Evolutionary conservation across 2,329 filamentous ascomycete genomes (phyloP).

Genomic region (Venturia aucupariae): DNA sequence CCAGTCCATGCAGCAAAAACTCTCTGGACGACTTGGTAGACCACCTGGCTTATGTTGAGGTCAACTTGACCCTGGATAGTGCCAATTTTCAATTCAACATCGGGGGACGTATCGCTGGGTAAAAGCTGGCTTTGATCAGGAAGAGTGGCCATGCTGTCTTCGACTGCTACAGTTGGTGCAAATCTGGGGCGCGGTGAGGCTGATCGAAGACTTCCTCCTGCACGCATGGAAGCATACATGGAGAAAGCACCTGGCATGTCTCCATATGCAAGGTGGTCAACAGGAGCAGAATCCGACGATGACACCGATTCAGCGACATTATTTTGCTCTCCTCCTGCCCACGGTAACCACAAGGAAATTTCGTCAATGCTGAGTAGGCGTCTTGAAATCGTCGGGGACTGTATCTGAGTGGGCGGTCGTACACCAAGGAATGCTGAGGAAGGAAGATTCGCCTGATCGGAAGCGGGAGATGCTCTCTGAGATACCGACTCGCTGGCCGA

Average conservation of each 20-base stretch:
- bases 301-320: neutral
- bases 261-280: constrained; percentile 1
- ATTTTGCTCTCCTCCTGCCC: neutral
- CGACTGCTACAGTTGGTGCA: neutral
- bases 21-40: constrained; percentile 22
- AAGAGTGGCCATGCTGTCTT: neutral
- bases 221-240: neutral
- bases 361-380: constrained; percentile 12
- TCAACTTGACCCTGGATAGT: constrained; percentile 27
- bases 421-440: neutral
- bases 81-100: constrained; percentile 26
- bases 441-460: neutral
- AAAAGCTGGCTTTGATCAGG: constrained; percentile 1
- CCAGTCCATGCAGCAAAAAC: neutral
- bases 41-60: constrained; percentile 26
- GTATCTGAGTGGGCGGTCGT: neutral
- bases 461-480: neutral
- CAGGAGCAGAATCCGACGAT: neutral
- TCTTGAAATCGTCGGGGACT: neutral
- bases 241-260: constrained; percentile 14
- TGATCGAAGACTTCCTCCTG: neutral
- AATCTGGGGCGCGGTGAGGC: neutral
- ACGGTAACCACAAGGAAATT: constrained; percentile 11
- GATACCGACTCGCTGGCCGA: neutral
- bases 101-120: neutral